Conservation (phyloP, 1,284 basidiomycete species). For the Porogramme epimiltina region DNA sequence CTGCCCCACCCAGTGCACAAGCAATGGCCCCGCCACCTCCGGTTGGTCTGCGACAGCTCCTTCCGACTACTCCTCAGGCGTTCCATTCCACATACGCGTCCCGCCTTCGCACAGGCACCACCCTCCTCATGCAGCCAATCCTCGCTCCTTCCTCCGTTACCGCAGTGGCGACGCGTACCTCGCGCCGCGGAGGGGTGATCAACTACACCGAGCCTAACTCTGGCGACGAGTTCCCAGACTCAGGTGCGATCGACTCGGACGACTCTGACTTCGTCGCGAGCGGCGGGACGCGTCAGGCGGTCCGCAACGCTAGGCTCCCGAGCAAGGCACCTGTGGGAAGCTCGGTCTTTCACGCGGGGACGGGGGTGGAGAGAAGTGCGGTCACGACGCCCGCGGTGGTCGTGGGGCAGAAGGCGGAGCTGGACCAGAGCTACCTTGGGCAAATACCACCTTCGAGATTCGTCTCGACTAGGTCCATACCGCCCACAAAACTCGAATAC, state of each 20-base stretch:
- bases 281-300: conserved; percentile 48
- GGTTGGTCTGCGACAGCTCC: conserved; percentile 49
- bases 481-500: conserved; percentile 63
- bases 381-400: conserved; percentile 14
- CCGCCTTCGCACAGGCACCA: conserved; percentile 89
- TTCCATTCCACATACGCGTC: conserved; percentile 86
- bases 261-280: conserved; percentile 66
- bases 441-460: conserved; percentile 81
- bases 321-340: conserved; percentile 41
- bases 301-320: conserved; percentile 39
- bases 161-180: conserved; percentile 41
- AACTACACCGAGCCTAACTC: conserved; percentile 90
- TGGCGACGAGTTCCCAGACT: conserved; percentile 78
- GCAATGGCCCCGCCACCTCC: conserved; percentile 6
- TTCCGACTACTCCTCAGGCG: conserved; percentile 72
- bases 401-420: conserved; percentile 43
- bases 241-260: conserved; percentile 76
- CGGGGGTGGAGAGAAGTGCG: conserved; percentile 11
- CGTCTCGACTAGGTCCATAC: conserved; percentile 63
- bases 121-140: conserved; percentile 91
- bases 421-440: conserved; percentile 90
- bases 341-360: conserved; percentile 33
- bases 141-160: conserved; percentile 41
- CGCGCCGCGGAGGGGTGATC: conserved; percentile 67
- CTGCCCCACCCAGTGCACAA: conserved; percentile 5